Percentiles rank a stretch among this genome's conserved stretches.
These are phyloP conservation scores for Kondoa subrosea DNA, from an alignment of 768 basidiomycete genomes.

Conservation along the genomic window DNA sequence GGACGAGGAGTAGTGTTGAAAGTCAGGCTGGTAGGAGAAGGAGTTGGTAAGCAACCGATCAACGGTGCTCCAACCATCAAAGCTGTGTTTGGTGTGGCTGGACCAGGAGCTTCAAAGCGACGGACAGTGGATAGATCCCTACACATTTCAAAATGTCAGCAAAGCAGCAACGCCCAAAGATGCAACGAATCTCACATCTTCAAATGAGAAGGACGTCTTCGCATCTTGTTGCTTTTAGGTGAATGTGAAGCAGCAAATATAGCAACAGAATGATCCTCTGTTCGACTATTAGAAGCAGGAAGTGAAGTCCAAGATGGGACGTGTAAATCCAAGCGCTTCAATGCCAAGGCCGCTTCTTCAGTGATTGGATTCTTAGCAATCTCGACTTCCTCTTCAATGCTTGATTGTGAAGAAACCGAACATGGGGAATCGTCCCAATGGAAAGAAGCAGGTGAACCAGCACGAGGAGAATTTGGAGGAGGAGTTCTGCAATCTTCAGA, in stretches of 20 bases:
- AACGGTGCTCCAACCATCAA: neutral
- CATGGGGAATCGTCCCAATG: neutral
- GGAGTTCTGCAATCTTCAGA: neutral
- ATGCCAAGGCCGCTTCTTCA: neutral
- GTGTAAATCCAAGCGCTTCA: neutral
- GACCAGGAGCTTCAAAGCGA: neutral
- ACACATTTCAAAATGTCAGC: neutral
- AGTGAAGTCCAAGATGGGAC: neutral
- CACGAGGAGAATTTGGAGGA: neutral
- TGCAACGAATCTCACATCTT: slow-evolving; percentile 9
- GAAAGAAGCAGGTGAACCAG: neutral
- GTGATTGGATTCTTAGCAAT: neutral
- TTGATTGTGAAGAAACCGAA: neutral
- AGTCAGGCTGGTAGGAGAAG: neutral
- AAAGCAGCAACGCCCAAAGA: slow-evolving; percentile 2
- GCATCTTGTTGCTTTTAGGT: slow-evolving; percentile 1
- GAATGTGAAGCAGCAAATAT: neutral
- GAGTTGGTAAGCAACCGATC: slow-evolving; percentile 1
- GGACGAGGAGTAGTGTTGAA: slow-evolving; percentile 3
- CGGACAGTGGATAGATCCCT: slow-evolving; percentile 8
- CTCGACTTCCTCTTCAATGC: neutral
- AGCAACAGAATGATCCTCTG: neutral
- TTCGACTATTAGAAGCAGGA: neutral
- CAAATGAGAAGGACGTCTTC: neutral
- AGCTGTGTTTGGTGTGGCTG: neutral